Percentiles rank a stretch among this genome's conserved stretches.
Evolutionary conservation across 208 protist genomes (phyloP).

Genomic region (Acanthamoeba polyphaga): DNA sequence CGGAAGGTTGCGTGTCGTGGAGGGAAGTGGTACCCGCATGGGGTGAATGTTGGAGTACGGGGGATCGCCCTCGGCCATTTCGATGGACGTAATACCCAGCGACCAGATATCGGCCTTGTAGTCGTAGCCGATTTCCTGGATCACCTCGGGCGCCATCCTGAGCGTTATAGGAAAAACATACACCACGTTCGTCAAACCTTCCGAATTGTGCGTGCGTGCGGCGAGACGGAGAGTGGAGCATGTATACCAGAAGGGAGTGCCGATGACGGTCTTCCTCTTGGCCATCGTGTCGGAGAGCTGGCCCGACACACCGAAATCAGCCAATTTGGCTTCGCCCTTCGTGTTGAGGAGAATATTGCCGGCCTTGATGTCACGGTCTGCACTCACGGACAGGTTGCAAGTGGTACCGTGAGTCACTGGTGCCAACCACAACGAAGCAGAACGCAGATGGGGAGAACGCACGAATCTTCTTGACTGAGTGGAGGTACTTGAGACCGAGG

Average conservation of each 20-base stretch:
- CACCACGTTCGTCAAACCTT: not conserved
- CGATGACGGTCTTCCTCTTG: conserved; percentile 89
- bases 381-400: not conserved
- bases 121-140: conserved; percentile 89
- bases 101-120: conserved; percentile 89
- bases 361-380: conserved; percentile 87
- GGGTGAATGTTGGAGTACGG: conserved; percentile 91
- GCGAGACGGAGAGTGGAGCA: not conserved
- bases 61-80: conserved; percentile 92
- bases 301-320: conserved; percentile 92
- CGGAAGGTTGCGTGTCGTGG: not conserved
- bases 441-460: not conserved
- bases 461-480: conserved; percentile 85
- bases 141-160: conserved; percentile 92
- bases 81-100: conserved; percentile 92
- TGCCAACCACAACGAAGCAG: no score
- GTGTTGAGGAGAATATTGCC: conserved; percentile 85
- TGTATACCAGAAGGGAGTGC: conserved; percentile 95
- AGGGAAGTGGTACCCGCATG: no score
- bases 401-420: not conserved
- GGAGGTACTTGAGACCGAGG: conserved; percentile 82
- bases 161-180: no score
- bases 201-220: not conserved
- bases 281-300: conserved; percentile 90
- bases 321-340: conserved; percentile 83